Conservation (phyloP, 345 rosid species). For the Turnera subulata region DNA sequence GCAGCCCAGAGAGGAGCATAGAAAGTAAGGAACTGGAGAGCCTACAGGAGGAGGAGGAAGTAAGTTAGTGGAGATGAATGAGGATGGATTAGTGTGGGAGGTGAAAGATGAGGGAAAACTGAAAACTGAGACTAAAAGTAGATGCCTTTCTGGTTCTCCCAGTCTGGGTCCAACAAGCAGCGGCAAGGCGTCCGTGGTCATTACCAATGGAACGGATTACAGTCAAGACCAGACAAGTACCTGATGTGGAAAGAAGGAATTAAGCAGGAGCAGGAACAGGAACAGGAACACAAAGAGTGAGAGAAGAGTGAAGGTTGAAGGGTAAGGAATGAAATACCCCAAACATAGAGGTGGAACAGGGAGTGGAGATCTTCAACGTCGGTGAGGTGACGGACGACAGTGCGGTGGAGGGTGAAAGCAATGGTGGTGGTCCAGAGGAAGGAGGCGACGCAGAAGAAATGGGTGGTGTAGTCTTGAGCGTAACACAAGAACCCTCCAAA, state of each 20-base stretch:
- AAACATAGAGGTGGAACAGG: constrained; percentile 89
- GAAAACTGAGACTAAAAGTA: constrained; percentile 3
- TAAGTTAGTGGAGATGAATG: not conserved
- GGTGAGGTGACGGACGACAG: constrained; percentile 84
- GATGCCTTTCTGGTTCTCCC: constrained; percentile 85
- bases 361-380: constrained; percentile 97
- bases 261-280: constrained; percentile 6
- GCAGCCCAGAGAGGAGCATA: constrained; percentile 95
- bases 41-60: constrained; percentile 45
- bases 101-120: not conserved
- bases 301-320: not conserved
- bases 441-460: constrained; percentile 94
- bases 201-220: constrained; percentile 82
- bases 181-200: constrained; percentile 63
- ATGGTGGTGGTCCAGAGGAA: constrained; percentile 94
- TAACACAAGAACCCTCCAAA: constrained; percentile 77
- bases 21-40: constrained; percentile 81
- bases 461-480: constrained; percentile 78
- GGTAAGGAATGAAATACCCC: constrained; percentile 54
- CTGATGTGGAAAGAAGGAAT: constrained; percentile 29
- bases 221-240: constrained; percentile 76
- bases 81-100: not conserved
- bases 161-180: constrained; percentile 78
- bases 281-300: not conserved
- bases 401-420: constrained; percentile 94